Conservation (phyloP, 2,329 filamentous ascomycete species). For the Teratosphaeriaceae sp. region DNA sequence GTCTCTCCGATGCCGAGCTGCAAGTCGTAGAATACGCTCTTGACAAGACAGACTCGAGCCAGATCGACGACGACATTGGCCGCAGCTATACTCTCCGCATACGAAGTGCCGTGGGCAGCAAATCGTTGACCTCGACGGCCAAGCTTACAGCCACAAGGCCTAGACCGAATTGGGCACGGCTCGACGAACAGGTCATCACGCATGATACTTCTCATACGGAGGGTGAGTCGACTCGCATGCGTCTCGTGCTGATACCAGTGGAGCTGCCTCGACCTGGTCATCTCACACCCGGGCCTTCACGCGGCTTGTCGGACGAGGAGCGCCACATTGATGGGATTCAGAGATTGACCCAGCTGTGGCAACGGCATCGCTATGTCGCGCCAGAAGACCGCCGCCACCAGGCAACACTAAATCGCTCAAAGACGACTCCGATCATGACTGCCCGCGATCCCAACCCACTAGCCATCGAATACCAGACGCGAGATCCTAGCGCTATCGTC, state of each 20-base stretch:
- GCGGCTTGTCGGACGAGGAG: constrained; percentile 65
- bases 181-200: constrained; percentile 24
- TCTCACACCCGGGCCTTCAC: constrained; percentile 42
- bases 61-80: too few species aligned
- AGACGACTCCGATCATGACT: constrained; percentile 32
- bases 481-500: constrained; percentile 84
- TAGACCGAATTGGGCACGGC: constrained; percentile 21
- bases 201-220: constrained; percentile 11
- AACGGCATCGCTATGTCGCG: constrained; percentile 75
- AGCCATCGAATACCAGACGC: constrained; percentile 92
- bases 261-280: constrained; percentile 52
- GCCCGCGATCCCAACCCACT: constrained; percentile 68
- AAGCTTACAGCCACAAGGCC: constrained; percentile 9
- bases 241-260: constrained; percentile 88
- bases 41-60: neutral
- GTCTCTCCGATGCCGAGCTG: constrained; percentile 76
- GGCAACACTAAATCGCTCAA: constrained; percentile 45
- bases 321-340: constrained; percentile 89
- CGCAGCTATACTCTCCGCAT: neutral
- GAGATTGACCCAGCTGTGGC: constrained; percentile 85
- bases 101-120: neutral
- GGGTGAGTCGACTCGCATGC: constrained; percentile 17
- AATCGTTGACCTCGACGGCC: constrained; percentile 12
- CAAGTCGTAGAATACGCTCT: constrained; percentile 79
- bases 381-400: constrained; percentile 75